Evolutionary conservation across 2,329 filamentous ascomycete genomes (phyloP).

Genomic region (Phaeosphaeriaceae sp.): DNA sequence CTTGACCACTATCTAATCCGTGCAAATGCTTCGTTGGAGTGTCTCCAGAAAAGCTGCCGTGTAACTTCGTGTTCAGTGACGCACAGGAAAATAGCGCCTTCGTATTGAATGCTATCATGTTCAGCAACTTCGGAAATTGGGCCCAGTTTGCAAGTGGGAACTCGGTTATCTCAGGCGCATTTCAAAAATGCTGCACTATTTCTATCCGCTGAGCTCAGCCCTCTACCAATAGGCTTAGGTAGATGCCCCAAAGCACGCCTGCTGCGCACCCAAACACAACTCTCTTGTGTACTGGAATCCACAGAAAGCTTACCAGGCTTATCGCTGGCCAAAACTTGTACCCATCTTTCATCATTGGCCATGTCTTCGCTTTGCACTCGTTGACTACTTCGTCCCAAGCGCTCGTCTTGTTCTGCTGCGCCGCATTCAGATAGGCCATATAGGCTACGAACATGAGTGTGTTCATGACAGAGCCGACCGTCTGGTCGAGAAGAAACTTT

Average conservation of each 20-base stretch:
- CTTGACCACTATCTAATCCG: neutral
- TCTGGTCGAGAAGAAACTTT: slow-evolving; percentile 75
- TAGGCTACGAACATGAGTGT: slow-evolving; percentile 68
- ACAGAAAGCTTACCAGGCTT: slow-evolving; percentile 71
- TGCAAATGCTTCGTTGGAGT: neutral
- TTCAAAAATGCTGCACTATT: too few species aligned
- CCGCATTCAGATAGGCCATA: slow-evolving; percentile 57
- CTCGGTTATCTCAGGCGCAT: too few species aligned
- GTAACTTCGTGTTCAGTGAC: too few species aligned
- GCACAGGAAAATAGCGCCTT: too few species aligned
- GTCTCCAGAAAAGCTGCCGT: too few species aligned
- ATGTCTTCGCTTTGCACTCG: slow-evolving; percentile 61
- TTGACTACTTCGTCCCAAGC: slow-evolving; percentile 34
- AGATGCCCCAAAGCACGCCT: slow-evolving; percentile 76
- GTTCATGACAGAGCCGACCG: slow-evolving; percentile 68
- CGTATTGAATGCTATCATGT: too few species aligned
- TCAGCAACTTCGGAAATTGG: too few species aligned
- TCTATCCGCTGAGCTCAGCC: slow-evolving; percentile 16
- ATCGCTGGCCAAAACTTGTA: slow-evolving; percentile 76
- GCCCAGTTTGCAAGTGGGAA: too few species aligned
- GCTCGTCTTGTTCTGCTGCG: slow-evolving; percentile 32
- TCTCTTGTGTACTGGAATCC: slow-evolving; percentile 73
- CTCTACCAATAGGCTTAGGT: slow-evolving; percentile 67
- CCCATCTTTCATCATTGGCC: slow-evolving; percentile 62
- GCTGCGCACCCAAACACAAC: slow-evolving; percentile 75